Conservation (phyloP, 345 rosid species). For the Salix arbutifolia region DNA sequence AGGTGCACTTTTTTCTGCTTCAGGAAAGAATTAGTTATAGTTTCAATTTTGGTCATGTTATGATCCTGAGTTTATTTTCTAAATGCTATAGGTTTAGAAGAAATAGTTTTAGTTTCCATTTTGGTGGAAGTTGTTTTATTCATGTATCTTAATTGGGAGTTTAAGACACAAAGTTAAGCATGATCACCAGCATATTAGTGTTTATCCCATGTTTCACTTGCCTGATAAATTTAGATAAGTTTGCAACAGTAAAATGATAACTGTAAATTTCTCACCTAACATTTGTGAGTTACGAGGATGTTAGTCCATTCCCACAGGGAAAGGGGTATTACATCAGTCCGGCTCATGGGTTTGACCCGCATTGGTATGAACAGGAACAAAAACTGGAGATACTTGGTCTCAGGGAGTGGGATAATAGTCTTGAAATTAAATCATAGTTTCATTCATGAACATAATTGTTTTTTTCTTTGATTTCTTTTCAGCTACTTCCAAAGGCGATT, state of each 20-base stretch:
- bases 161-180: neutral
- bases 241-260: neutral
- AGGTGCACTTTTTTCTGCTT: conserved; percentile 37
- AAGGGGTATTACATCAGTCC: neutral
- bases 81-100: neutral
- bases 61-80: neutral
- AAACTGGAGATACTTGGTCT: neutral
- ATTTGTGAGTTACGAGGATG: neutral
- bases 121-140: neutral
- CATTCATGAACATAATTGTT: neutral
- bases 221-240: neutral
- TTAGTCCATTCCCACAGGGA: neutral
- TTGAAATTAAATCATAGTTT: neutral
- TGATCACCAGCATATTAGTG: neutral
- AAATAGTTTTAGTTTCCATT: neutral
- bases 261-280: neutral
- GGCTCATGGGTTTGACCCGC: neutral
- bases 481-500: conserved; percentile 80
- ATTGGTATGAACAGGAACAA: neutral
- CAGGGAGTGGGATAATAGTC: neutral
- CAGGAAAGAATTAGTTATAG: neutral
- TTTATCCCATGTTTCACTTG: neutral
- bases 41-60: neutral
- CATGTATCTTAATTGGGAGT: neutral
- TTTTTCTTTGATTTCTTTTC: conserved; percentile 19